These are phyloP conservation scores for Globisporangium middletonii DNA, from an alignment of 352 stramenopile genomes.

Conservation along the genomic window DNA sequence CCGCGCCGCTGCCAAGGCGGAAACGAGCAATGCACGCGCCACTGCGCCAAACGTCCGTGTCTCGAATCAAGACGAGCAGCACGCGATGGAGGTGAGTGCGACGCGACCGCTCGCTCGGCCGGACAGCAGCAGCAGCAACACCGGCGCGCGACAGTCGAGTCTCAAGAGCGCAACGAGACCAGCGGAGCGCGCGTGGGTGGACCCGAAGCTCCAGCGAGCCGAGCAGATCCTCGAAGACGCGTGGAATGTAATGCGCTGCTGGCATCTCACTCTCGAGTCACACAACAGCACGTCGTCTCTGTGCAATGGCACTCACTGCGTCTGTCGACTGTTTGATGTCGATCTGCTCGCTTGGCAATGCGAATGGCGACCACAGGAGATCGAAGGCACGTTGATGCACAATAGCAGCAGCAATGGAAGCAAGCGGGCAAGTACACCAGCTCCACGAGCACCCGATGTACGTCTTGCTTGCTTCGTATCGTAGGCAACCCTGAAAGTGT, in stretches of 20 bases:
- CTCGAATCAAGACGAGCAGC: conserved; percentile 11
- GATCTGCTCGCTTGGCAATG: neutral
- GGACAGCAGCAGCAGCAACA: neutral
- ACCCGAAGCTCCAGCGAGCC: conserved; percentile 27
- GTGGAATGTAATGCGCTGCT: conserved; percentile 22
- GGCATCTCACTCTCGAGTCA: neutral
- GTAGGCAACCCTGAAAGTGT: too few relatives aligned
- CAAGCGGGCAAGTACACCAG: neutral
- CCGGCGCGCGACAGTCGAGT: neutral
- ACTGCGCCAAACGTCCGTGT: neutral
- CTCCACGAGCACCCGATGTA: neutral
- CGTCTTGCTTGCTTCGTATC: neutral
- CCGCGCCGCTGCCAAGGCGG: neutral
- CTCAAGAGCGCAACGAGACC: neutral
- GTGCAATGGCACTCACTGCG: neutral
- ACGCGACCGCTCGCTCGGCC: conserved; percentile 2
- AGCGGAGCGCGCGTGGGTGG: conserved; percentile 17
- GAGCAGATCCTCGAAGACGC: conserved; percentile 29
- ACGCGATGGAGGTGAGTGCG: neutral
- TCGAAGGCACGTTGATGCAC: conserved; percentile 2
- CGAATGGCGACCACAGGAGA: conserved; percentile 7
- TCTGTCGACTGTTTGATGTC: neutral
- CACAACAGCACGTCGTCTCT: neutral
- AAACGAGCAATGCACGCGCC: neutral
- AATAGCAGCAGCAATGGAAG: neutral